phyloP scores from a whole-genome alignment of 2,329 filamentous ascomycete species.

The Microsporum canis region DNA sequence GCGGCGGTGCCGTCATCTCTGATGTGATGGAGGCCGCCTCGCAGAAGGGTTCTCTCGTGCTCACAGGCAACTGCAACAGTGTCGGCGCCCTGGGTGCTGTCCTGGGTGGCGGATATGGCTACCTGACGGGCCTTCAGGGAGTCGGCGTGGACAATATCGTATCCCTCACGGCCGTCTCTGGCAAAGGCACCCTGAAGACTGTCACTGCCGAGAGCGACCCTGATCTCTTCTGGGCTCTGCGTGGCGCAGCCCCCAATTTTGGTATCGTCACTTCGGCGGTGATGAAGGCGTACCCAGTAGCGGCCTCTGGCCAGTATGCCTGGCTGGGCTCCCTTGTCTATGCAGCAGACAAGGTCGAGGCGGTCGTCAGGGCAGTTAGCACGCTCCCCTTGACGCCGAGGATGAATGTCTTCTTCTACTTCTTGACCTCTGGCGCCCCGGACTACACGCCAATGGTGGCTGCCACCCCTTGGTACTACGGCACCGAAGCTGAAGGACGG shows the following conservation, averaged over 20 bases:
- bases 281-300: not conserved
- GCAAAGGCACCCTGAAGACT: conserved; percentile 35
- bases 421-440: not conserved
- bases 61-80: conserved; percentile 43
- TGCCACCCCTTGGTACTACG: not conserved
- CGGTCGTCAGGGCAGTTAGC: not conserved
- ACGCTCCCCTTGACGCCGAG: not conserved
- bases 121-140: conserved; percentile 44
- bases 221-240: conserved; percentile 48
- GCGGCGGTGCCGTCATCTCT: conserved; percentile 30
- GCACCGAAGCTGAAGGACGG: not conserved
- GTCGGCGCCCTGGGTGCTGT: conserved; percentile 39
- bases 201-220: conserved; percentile 28
- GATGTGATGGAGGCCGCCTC: not conserved
- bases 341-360: not conserved
- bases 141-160: conserved; percentile 44
- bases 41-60: not conserved
- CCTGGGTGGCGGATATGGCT: conserved; percentile 48
- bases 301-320: not conserved
- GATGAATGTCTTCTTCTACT: not conserved
- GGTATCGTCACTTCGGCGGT: conserved; percentile 43
- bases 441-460: not conserved
- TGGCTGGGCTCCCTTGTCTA: not conserved
- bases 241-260: conserved; percentile 49
- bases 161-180: conserved; percentile 42